Evolutionary conservation across 179 eudicot genomes (phyloP).

Genomic region (Actinidia chinensis): DNA sequence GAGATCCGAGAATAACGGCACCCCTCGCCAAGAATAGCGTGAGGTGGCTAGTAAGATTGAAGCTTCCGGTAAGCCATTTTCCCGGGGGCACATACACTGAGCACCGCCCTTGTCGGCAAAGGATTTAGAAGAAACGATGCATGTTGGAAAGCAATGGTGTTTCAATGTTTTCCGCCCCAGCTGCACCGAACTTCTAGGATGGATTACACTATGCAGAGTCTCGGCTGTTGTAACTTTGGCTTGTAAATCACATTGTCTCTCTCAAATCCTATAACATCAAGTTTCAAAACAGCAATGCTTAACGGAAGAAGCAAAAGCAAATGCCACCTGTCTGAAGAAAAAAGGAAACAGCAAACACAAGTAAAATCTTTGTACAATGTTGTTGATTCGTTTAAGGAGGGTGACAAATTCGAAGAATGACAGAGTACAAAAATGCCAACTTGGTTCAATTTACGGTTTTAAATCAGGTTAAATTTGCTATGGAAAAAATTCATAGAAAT

Average conservation of each 20-base stretch:
- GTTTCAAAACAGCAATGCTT: conserved; percentile 32
- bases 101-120: conserved; percentile 93
- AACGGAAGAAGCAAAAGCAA: conserved; percentile 42
- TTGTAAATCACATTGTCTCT: conserved; percentile 42
- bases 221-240: conserved; percentile 41
- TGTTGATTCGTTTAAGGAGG: not conserved
- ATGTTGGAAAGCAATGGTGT: conserved; percentile 81
- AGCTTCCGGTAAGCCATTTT: conserved; percentile 77
- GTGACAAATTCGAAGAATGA: not conserved
- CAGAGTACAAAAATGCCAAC: not conserved
- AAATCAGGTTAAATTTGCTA: not conserved
- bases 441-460: not conserved
- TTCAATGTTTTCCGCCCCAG: conserved; percentile 82
- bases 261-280: conserved; percentile 24
- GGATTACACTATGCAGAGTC: conserved; percentile 88
- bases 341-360: not conserved
- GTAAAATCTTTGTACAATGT: not conserved
- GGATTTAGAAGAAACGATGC: conserved; percentile 81
- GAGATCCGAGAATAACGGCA: conserved; percentile 79
- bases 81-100: conserved; percentile 78
- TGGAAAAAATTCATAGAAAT: not conserved
- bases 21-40: conserved; percentile 83
- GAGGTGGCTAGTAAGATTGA: conserved; percentile 85
- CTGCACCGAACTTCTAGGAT: conserved; percentile 85
- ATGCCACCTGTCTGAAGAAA: conserved; percentile 40